Conservation (phyloP, 331 rosid genomes). For the Rosa hybrid region DNA sequence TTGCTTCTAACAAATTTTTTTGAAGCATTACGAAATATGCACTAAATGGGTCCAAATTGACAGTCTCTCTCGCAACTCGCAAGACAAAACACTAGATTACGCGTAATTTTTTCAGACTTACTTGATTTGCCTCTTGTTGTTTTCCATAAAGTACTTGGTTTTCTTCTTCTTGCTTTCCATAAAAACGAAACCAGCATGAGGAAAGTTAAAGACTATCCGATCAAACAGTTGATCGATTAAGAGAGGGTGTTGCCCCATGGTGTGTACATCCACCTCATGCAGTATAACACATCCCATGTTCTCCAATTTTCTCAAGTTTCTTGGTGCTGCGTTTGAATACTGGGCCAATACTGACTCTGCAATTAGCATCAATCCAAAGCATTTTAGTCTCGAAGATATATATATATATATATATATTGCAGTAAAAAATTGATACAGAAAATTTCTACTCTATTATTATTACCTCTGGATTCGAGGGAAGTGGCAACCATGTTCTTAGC, state of each 20-base stretch:
- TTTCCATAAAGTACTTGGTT: conserved; percentile 1
- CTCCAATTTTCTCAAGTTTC: not conserved
- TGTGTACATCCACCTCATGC: conserved; percentile 30
- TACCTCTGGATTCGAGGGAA: conserved; percentile 32
- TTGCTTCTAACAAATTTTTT: not conserved
- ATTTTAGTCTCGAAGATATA: not conserved
- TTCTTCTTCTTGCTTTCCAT: not conserved
- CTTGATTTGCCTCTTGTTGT: not conserved
- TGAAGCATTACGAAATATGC: not conserved
- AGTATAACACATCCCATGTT: not conserved
- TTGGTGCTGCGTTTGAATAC: not conserved
- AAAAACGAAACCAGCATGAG: conserved; percentile 23
- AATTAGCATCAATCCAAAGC: not conserved
- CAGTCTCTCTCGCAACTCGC: not conserved
- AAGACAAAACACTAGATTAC: not conserved
- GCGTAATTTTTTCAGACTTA: not conserved
- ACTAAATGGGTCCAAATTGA: not conserved
- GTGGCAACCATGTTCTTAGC: conserved; percentile 46
- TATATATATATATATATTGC: not conserved
- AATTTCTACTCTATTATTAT: not conserved
- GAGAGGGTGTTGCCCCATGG: conserved; percentile 15
- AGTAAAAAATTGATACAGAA: not conserved
- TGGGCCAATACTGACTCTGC: not conserved
- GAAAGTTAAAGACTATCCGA: conserved; percentile 34
- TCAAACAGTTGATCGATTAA: not conserved